These are phyloP conservation scores for Stereum hirsutum DNA, from an alignment of 1,284 basidiomycete genomes.

Conservation along the genomic window DNA sequence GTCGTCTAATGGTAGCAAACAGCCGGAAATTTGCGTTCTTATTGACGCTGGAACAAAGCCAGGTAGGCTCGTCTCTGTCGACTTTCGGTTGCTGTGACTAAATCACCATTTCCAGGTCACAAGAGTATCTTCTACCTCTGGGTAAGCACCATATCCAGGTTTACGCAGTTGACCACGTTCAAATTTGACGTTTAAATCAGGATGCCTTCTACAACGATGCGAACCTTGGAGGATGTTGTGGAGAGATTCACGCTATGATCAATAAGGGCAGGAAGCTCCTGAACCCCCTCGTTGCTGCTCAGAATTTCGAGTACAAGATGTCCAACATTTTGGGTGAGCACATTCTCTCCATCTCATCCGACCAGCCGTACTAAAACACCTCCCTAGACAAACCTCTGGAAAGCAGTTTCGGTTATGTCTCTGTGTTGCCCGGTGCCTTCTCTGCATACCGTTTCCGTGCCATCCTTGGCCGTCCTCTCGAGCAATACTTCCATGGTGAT, in stretches of 20 bases:
- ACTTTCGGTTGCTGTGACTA: too few relatives aligned
- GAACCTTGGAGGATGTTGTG: conserved; percentile 76
- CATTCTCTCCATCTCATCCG: conserved; percentile 2
- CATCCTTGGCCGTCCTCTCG: conserved; percentile 85
- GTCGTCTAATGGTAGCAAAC: too few relatives aligned
- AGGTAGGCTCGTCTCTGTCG: too few relatives aligned
- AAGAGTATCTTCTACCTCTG: conserved; percentile 97
- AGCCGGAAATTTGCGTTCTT: conserved; percentile 88
- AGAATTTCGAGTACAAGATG: conserved; percentile 99
- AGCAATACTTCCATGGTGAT: conserved; percentile 98
- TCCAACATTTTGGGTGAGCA: conserved; percentile 82
- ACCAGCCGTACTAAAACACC: neutral
- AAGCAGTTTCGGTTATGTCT: conserved; percentile 92
- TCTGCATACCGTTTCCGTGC: conserved; percentile 91
- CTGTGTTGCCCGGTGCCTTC: conserved; percentile 94
- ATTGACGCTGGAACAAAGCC: conserved; percentile 96
- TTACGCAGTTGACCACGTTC: too few relatives aligned
- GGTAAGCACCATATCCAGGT: too few relatives aligned
- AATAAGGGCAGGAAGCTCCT: conserved; percentile 86
- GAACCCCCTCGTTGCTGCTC: conserved; percentile 90
- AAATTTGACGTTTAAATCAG: too few relatives aligned
- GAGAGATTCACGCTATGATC: conserved; percentile 94
- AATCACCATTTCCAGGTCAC: too few relatives aligned
- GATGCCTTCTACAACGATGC: conserved; percentile 80
- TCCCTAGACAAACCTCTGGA: conserved; percentile 82